Conservation (phyloP, 176 grass and related monocot species). For the Thalia dealbata region DNA sequence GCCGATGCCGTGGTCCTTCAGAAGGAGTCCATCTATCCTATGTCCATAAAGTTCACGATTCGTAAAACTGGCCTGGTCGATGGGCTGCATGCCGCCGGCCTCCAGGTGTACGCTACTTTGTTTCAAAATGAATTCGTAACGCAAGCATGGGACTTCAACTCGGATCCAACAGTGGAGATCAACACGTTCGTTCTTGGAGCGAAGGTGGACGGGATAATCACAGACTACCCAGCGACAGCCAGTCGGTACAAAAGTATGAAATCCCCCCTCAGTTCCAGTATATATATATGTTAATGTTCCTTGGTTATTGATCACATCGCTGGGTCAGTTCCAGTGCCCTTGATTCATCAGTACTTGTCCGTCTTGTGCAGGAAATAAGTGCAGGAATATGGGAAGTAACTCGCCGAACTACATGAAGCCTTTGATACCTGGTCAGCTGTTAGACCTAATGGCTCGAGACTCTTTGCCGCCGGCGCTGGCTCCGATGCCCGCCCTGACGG, state of each 20-base stretch:
- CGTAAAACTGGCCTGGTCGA: constrained; percentile 22
- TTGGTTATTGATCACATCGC: not conserved
- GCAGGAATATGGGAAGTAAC: constrained; percentile 25
- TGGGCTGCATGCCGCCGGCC: constrained; percentile 34
- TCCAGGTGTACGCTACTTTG: constrained; percentile 47
- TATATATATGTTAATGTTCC: no score
- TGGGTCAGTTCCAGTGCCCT: no score
- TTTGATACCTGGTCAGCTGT: constrained; percentile 28
- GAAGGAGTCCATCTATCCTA: constrained; percentile 7
- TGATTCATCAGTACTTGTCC: no score
- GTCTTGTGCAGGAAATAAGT: constrained; percentile 43
- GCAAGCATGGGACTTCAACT: constrained; percentile 52
- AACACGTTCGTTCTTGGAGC: constrained; percentile 44
- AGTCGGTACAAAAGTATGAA: constrained; percentile 69
- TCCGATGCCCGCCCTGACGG: constrained; percentile 28
- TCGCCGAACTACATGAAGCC: constrained; percentile 29
- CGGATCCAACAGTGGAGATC: constrained; percentile 58
- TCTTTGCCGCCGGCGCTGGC: constrained; percentile 30
- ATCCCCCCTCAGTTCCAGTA: no score
- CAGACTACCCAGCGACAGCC: constrained; percentile 70
- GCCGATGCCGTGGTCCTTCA: constrained; percentile 4
- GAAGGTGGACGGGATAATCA: constrained; percentile 52
- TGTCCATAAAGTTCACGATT: constrained; percentile 13
- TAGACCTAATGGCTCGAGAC: not conserved
- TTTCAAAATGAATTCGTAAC: constrained; percentile 60